phyloP scores from a whole-genome alignment of 2,329 filamentous ascomycete species.

The Colletotrichum falcatum region DNA sequence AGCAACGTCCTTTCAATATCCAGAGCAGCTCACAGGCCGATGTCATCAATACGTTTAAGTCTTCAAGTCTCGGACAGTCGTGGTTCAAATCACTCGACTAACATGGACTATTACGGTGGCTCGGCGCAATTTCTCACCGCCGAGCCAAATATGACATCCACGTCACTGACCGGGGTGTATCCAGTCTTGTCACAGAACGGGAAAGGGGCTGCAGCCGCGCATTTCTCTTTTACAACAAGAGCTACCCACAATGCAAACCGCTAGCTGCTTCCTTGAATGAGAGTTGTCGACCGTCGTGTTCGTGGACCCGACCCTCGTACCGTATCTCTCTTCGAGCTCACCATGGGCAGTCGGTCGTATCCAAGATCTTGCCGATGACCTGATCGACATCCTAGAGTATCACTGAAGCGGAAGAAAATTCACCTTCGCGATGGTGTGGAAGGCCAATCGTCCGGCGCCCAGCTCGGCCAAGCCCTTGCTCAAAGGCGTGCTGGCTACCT shows the following conservation, averaged over 20 bases:
- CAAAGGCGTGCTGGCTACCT: conserved; percentile 28
- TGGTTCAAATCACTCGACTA: conserved; percentile 6
- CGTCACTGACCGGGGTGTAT: conserved; percentile 27
- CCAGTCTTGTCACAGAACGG: conserved; percentile 17
- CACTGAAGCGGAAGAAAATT: conserved; percentile 5
- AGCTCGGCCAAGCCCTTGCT: conserved; percentile 34
- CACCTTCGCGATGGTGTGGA: conserved; percentile 33
- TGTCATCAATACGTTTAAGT: neutral
- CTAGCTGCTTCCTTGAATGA: conserved; percentile 3
- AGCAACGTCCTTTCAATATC: no score
- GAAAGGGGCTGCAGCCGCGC: conserved; percentile 36
- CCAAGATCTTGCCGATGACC: conserved; percentile 10
- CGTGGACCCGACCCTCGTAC: neutral
- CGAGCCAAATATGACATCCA: conserved; percentile 29
- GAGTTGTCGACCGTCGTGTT: neutral
- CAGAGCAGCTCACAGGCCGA: neutral
- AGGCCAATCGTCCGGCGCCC: conserved; percentile 22
- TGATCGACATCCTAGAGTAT: conserved; percentile 12
- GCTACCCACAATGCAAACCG: conserved; percentile 13
- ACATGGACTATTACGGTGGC: conserved; percentile 28
- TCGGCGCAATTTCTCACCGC: conserved; percentile 35
- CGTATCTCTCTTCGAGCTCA: neutral
- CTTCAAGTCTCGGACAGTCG: conserved; percentile 5
- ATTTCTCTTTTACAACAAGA: conserved; percentile 19
- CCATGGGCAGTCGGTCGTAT: conserved; percentile 19